Evolutionary conservation across 805 yeast genomes (phyloP).

Genomic region (Danielia oregonensis): DNA sequence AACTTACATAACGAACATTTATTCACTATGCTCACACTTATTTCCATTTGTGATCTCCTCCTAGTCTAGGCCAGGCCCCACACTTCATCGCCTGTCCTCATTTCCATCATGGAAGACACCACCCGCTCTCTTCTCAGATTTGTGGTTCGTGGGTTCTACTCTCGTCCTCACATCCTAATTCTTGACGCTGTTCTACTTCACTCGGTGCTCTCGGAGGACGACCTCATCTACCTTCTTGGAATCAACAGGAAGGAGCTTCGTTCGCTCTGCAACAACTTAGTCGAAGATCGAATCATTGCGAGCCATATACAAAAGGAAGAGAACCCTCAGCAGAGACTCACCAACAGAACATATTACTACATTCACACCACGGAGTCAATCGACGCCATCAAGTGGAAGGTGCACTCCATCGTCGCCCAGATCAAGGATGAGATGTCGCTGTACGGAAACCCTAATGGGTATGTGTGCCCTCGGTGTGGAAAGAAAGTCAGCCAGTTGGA

Average conservation of each 20-base stretch:
- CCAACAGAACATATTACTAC: conserved; percentile 76
- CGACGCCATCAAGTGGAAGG: conserved; percentile 95
- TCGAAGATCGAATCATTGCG: conserved; percentile 78
- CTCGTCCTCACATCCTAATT: conserved; percentile 75
- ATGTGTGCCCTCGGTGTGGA: conserved; percentile 81
- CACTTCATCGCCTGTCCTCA: no score
- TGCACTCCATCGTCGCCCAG: conserved; percentile 75
- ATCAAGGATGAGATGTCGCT: conserved; percentile 81
- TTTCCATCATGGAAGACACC: conserved; percentile 46
- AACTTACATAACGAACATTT: no score
- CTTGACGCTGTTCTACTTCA: conserved; percentile 86
- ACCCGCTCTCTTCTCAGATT: conserved; percentile 60
- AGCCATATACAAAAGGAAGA: conserved; percentile 68
- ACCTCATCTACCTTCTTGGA: conserved; percentile 73
- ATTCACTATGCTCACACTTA: no score
- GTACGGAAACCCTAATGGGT: conserved; percentile 90
- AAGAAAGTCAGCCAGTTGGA: conserved; percentile 81
- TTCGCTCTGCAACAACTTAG: conserved; percentile 70
- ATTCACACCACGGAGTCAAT: conserved; percentile 90
- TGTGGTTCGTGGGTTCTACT: conserved; percentile 84
- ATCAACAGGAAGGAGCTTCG: conserved; percentile 85
- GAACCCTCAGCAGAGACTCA: conserved; percentile 57
- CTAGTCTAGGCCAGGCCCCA: no score
- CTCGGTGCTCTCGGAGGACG: conserved; percentile 90
- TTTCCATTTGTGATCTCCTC: no score